Percentiles rank a stretch among this genome's conserved stretches.
Evolutionary conservation across 176 grass and related monocot species (phyloP).

Genomic region (Thalia dealbata): DNA sequence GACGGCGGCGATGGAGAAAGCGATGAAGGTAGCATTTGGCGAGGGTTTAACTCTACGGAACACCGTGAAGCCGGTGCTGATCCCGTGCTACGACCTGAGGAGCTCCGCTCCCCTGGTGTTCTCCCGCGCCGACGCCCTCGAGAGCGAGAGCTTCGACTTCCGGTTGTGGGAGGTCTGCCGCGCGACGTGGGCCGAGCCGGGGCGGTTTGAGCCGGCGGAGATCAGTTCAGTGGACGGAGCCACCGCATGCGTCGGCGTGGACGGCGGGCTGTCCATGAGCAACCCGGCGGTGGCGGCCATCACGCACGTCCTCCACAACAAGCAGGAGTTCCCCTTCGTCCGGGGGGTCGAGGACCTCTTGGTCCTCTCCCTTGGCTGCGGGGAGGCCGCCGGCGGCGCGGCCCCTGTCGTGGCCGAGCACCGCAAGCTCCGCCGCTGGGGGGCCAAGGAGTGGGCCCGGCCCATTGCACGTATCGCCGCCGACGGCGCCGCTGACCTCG

Average conservation of each 20-base stretch:
- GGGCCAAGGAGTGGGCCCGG: slow-evolving; percentile 69
- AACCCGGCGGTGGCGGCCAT: slow-evolving; percentile 75
- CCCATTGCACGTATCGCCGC: slow-evolving; percentile 80
- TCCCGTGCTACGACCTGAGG: slow-evolving; percentile 83
- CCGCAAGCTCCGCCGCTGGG: slow-evolving; percentile 42
- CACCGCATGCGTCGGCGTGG: slow-evolving; percentile 61
- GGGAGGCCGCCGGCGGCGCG: slow-evolving; percentile 14
- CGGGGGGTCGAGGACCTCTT: slow-evolving; percentile 94
- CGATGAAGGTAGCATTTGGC: slow-evolving; percentile 64
- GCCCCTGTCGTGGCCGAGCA: slow-evolving; percentile 20
- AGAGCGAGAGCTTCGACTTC: slow-evolving; percentile 94
- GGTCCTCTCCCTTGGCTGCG: slow-evolving; percentile 87
- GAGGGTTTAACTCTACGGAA: slow-evolving; percentile 70
- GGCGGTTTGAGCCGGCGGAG: slow-evolving; percentile 78
- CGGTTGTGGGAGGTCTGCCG: slow-evolving; percentile 90
- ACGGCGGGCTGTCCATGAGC: slow-evolving; percentile 76
- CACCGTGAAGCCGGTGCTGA: slow-evolving; percentile 87
- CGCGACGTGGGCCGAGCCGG: slow-evolving; percentile 87
- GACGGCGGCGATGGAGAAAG: slow-evolving; percentile 49
- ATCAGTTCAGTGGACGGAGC: slow-evolving; percentile 57
- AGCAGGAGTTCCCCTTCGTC: slow-evolving; percentile 96
- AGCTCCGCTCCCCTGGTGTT: slow-evolving; percentile 75
- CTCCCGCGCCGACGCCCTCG: slow-evolving; percentile 89
- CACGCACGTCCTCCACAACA: slow-evolving; percentile 98
- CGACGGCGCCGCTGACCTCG: slow-evolving; percentile 81